phyloP scores from a whole-genome alignment of 1,139 yeast species.

The Yamadazyma aaseri region DNA sequence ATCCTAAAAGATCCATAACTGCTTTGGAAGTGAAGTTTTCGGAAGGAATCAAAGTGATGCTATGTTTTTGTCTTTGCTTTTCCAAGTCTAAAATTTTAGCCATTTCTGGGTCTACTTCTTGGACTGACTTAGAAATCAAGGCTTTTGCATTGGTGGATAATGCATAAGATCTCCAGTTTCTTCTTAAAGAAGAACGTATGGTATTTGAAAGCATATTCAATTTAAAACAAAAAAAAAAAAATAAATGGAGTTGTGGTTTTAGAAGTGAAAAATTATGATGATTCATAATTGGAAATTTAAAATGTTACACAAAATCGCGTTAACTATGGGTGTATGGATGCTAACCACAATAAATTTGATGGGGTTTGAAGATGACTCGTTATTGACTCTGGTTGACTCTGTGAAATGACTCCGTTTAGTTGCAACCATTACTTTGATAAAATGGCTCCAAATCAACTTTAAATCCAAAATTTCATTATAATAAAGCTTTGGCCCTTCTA shows the following conservation, averaged over 20 bases:
- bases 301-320: not conserved
- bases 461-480: too few relatives aligned
- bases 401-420: too few relatives aligned
- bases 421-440: too few relatives aligned
- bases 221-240: too few relatives aligned
- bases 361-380: conserved; percentile 1
- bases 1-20: conserved; percentile 90
- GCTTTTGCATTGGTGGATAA: conserved; percentile 48
- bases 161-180: conserved; percentile 25
- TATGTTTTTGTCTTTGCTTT: conserved; percentile 79
- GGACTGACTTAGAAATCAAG: conserved; percentile 62
- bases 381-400: conserved; percentile 4
- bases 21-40: conserved; percentile 95
- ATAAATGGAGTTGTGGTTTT: too few relatives aligned
- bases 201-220: conserved; percentile 11
- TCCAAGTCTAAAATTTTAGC: conserved; percentile 70
- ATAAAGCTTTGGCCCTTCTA: too few relatives aligned
- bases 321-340: conserved; percentile 4
- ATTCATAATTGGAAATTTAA: conserved; percentile 6
- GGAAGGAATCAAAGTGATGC: conserved; percentile 89
- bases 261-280: too few relatives aligned
- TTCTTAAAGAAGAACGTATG: conserved; percentile 7
- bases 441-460: too few relatives aligned
- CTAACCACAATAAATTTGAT: not conserved
- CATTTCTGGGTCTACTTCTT: conserved; percentile 83